phyloP scores from a whole-genome alignment of 1,139 yeast genomes.

The Candida sojae region DNA sequence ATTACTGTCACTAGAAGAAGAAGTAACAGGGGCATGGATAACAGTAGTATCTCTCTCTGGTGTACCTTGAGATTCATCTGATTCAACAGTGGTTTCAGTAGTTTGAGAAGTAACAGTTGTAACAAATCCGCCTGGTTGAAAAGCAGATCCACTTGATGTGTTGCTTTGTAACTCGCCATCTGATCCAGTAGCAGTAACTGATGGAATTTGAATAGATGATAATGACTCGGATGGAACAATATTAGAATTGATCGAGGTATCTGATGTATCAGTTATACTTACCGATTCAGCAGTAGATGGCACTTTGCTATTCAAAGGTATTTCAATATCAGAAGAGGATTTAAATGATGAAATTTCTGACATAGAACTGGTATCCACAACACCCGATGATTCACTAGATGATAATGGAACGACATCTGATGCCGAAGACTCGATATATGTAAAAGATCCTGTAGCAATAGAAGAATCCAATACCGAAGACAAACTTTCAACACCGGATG shows the following conservation, averaged over 20 bases:
- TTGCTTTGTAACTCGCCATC: background rate
- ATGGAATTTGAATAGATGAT: too few relatives aligned
- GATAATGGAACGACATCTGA: too few relatives aligned
- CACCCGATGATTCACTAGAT: background rate
- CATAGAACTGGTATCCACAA: slow-evolving; percentile 15
- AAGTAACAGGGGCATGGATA: background rate
- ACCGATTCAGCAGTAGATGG: background rate
- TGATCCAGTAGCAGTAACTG: too few relatives aligned
- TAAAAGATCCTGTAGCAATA: too few relatives aligned
- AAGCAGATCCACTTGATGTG: slow-evolving; percentile 11
- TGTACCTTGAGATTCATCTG: background rate
- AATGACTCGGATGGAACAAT: too few relatives aligned
- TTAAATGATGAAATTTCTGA: background rate
- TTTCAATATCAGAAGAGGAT: too few relatives aligned
- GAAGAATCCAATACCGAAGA: too few relatives aligned
- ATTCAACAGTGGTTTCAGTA: background rate
- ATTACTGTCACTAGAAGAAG: background rate
- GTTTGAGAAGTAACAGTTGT: background rate
- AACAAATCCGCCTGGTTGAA: background rate
- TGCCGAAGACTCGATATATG: too few relatives aligned
- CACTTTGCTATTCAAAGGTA: background rate
- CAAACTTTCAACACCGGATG: too few relatives aligned
- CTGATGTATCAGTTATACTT: too few relatives aligned
- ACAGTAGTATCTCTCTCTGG: background rate
- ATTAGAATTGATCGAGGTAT: too few relatives aligned